A percentile compares a stretch with the other conserved stretches of the same genome.
Conservation (phyloP, 345 rosid genomes). For the Melastoma malabathricum region DNA sequence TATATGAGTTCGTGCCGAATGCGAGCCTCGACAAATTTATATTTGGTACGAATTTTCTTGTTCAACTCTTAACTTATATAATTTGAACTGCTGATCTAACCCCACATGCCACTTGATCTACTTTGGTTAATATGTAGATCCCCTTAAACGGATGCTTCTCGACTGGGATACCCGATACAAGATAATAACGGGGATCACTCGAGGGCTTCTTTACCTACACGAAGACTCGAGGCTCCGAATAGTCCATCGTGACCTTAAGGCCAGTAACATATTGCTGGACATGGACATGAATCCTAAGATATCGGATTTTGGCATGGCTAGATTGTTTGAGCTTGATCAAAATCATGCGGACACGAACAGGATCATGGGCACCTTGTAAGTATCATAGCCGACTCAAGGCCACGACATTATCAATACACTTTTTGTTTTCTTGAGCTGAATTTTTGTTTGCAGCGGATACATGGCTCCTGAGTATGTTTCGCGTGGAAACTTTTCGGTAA, state of each 20-base stretch:
- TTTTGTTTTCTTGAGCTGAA: too few species aligned
- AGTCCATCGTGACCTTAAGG: neutral
- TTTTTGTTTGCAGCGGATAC: neutral
- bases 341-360: neutral
- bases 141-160: too few species aligned
- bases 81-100: too few species aligned
- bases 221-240: neutral
- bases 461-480: neutral
- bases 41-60: slow-evolving; percentile 29
- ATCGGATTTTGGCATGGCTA: neutral
- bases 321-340: neutral
- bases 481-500: neutral
- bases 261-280: neutral
- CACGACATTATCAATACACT: too few species aligned
- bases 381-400: neutral
- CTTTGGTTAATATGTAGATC: too few species aligned
- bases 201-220: neutral
- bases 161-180: neutral
- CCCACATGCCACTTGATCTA: too few species aligned
- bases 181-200: neutral
- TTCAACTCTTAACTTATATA: too few species aligned
- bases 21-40: slow-evolving; percentile 49
- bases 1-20: slow-evolving; percentile 65
- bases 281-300: neutral
- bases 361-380: slow-evolving; percentile 1